Base-by-base conservation (phyloP, 306 rosid species). In the Quercus gilva region DNA sequence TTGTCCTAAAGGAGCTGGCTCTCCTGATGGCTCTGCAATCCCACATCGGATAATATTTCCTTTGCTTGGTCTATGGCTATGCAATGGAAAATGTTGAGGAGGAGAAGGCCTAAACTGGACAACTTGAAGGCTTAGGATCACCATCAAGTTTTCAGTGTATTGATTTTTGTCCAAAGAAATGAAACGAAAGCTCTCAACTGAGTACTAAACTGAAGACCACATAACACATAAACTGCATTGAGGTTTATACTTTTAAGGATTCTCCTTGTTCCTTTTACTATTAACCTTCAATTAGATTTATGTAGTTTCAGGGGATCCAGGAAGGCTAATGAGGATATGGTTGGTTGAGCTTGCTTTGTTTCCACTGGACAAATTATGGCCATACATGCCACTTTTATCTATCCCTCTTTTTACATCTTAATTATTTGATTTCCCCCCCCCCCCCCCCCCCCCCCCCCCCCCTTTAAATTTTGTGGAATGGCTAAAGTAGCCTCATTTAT, bases 1-100 rank as follows among this genome's bases (percentile, higher is more conserved):
- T 33, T 85, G 89, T 31, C 98, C 99, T 4, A 90, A 17, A 14
- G 99, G 98, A 77, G 99, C 97, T 4, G 98, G 97, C 81, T 81
- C 84, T 29, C 99, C 94, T 0, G 96, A 90, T 15, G 92, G 89
- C 81, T 95, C 98, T 0, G 92, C 92, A 60, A 95, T 91, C 55
- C 97, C 93, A 80, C 94, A 86, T 33, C 92, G 86, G 18, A 75
- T 28, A 2, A 17, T 33, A 43, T 74, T 58, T 2, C 5, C 19
- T 19, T 51, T 71, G 78, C 64, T 35, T 14, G 45, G 59, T 43
- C 74, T 78, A 20, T 51, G 59, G 33, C 71, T 78, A 20, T 41
- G 55, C 55, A 55, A 25, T 6, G 82, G 35, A 31, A 72, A 15
- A 1, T 57, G 75, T 20, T 52, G 80, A 17, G 75, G 82, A 13